phyloP scores from a whole-genome alignment of 139 green algal species.

The Nannochloris sp. region DNA sequence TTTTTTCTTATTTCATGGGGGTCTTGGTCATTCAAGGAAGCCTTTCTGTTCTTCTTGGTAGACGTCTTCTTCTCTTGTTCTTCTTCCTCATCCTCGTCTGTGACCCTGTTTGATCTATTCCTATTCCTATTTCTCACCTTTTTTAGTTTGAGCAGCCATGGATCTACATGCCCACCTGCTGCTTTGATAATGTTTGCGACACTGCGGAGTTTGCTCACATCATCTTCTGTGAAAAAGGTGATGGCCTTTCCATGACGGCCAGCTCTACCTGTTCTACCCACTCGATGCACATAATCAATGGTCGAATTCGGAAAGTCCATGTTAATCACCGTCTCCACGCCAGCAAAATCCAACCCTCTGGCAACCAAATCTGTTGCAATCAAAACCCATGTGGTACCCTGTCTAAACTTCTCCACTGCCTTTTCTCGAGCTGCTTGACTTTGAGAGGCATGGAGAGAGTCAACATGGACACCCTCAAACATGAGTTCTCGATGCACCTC shows the following conservation, averaged over 20 bases:
- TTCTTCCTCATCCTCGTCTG: conserved; percentile 1
- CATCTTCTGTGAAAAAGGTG: conserved; percentile 82
- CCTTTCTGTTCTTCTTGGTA: conserved; percentile 5
- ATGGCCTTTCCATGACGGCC: conserved; percentile 50
- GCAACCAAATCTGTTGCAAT: conserved; percentile 91
- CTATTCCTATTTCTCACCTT: conserved; percentile 29
- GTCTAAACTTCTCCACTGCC: conserved; percentile 67
- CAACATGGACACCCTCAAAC: conserved; percentile 74
- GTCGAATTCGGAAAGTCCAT: conserved; percentile 85
- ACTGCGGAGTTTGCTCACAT: conserved; percentile 47
- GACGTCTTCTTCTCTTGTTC: conserved; percentile 7
- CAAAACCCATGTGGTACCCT: conserved; percentile 76
- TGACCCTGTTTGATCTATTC: conserved; percentile 4
- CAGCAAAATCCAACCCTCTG: conserved; percentile 68
- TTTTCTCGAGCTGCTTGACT: conserved; percentile 41
- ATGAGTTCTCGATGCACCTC: conserved; percentile 73
- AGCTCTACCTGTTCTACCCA: conserved; percentile 71
- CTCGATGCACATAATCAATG: conserved; percentile 86
- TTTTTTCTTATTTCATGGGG: background rate
- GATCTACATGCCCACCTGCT: conserved; percentile 56
- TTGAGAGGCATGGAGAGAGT: conserved; percentile 74
- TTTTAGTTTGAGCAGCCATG: conserved; percentile 68
- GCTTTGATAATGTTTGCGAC: conserved; percentile 63
- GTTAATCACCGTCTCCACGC: conserved; percentile 90
- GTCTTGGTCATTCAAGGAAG: background rate